Evolutionary conservation across 2,329 filamentous ascomycete genomes (phyloP), one percentile per base, ranked within the genome.

Genomic region (Graphilbum ipis-grandicollis): DNA sequence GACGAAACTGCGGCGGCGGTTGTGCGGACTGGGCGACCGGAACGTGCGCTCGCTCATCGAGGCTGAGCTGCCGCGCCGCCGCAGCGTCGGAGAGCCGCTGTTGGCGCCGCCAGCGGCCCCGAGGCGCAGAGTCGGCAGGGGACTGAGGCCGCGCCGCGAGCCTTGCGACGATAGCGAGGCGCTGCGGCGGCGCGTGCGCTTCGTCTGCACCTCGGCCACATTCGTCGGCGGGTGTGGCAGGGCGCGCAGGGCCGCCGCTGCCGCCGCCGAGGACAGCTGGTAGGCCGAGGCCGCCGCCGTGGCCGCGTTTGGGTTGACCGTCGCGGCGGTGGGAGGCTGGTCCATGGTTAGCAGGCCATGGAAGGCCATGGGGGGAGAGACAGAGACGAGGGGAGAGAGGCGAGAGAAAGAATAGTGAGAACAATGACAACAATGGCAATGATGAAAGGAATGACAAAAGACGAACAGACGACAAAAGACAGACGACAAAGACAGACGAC

Each of bases 21-120:
- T 63, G 51, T 53, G 63, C 42, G 67, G 82, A 4, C 77, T 92
- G 4, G 76, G 74, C 12, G 79, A 79, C 46, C 86, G 75, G 55
- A 94, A 93, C 1, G 84, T 86, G 40, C 88, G 73, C 53, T 88
- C 81, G 22, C 73, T 78, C 86, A 96, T 93, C 35, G 85, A 93
- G 18, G 75, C 69, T 21, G 70, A 70, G 56, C 86, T 92, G 38
- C 65, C 68, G 28, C 68, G 65, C 48, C 82, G 66, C 43, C 76
- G 66, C 42, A 86, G 59, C 36, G 61, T 59, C 2, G 37, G 40
- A 2, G 31, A 17, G 14, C 5, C 29, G 18, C 8, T 17, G 9
- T n/a, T n/a, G 10, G 7, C 9, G 18, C 7, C 5, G 6, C 4
- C n/a, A 9, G n/a, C 29, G 13, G 10, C 4, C 5, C n/a, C n/a